Evolutionary conservation across 805 yeast genomes (phyloP).

Genomic region (Metschnikowia continentalis): DNA sequence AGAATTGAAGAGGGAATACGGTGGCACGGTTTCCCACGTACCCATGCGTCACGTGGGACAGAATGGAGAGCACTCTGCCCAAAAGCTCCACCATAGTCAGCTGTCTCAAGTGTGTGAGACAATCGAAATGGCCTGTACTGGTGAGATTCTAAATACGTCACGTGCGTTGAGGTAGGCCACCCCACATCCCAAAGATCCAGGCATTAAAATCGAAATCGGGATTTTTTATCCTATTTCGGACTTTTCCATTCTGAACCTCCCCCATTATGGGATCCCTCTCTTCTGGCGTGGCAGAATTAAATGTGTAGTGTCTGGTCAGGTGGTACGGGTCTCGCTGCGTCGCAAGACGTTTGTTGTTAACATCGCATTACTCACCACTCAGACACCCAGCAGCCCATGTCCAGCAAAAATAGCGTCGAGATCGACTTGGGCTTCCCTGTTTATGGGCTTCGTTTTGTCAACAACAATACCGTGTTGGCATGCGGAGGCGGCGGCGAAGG

Average conservation of each 20-base stretch:
- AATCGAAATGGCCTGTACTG: neutral
- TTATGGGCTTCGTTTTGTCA: conserved; percentile 70
- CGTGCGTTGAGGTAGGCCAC: neutral
- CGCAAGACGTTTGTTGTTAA: conserved; percentile 4
- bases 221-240: too few species aligned
- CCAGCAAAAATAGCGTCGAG: conserved; percentile 27
- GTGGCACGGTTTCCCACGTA: conserved; percentile 19
- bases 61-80: conserved; percentile 14
- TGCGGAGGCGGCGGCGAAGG: conserved; percentile 98
- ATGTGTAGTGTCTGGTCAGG: neutral
- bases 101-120: neutral
- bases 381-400: conserved; percentile 6
- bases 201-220: too few species aligned
- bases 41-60: conserved; percentile 20
- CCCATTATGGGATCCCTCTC: too few species aligned
- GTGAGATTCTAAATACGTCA: neutral
- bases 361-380: conserved; percentile 1
- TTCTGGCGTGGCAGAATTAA: neutral
- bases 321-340: conserved; percentile 5
- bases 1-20: conserved; percentile 16
- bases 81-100: conserved; percentile 1
- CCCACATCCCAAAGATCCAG: neutral
- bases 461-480: conserved; percentile 56
- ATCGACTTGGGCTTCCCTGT: conserved; percentile 67
- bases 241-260: too few species aligned